Evolutionary conservation across 768 basidiomycete genomes (phyloP).

Genomic region (Kwoniella europaea): DNA sequence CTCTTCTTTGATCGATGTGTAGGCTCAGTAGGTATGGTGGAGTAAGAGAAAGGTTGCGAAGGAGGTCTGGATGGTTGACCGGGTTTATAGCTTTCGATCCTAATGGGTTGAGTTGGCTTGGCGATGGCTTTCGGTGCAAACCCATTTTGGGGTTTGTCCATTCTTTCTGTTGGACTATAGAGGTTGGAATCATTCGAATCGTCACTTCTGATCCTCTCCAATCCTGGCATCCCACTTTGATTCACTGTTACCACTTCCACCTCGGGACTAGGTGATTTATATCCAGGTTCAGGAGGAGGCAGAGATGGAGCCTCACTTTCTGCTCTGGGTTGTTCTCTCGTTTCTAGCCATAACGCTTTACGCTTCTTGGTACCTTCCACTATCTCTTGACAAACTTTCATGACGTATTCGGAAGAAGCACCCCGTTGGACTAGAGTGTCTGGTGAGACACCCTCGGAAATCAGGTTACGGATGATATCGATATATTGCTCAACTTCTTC

Average conservation of each 20-base stretch:
- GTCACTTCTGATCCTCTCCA: constrained; percentile 21
- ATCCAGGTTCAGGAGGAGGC: not conserved
- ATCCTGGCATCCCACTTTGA: not conserved
- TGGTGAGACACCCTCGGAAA: constrained; percentile 42
- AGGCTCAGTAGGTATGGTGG: not conserved
- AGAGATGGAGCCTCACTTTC: constrained; percentile 25
- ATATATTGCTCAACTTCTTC: constrained; percentile 43
- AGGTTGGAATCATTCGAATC: constrained; percentile 34
- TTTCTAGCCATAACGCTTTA: constrained; percentile 33
- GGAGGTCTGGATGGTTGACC: not conserved
- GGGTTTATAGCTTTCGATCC: constrained; percentile 33
- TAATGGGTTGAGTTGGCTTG: constrained; percentile 11
- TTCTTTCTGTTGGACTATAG: constrained; percentile 18
- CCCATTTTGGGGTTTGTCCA: constrained; percentile 2
- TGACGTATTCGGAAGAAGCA: constrained; percentile 42
- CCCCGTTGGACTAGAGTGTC: constrained; percentile 38
- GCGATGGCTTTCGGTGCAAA: not conserved
- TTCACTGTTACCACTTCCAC: constrained; percentile 19
- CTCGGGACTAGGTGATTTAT: constrained; percentile 32
- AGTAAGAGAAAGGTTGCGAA: not conserved
- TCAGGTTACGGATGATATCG: constrained; percentile 44
- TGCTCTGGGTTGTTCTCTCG: constrained; percentile 20
- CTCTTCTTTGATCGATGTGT: constrained; percentile 1
- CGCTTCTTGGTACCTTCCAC: constrained; percentile 33
- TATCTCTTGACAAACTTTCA: constrained; percentile 46